phyloP scores from a whole-genome alignment of 805 yeast species.

The Saccharomycopsis oosterbeekiorum region DNA sequence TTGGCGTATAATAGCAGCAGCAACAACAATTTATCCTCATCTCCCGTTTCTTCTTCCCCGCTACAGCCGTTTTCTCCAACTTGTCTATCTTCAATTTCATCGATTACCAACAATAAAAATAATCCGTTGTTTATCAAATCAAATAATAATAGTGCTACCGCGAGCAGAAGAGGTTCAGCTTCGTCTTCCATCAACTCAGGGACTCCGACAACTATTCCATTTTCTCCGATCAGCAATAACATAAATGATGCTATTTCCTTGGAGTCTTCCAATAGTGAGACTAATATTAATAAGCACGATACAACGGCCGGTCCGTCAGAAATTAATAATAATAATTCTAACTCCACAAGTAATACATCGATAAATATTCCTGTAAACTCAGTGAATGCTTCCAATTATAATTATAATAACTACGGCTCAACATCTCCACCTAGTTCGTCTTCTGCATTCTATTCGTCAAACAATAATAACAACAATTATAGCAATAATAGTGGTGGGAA shows the following conservation, averaged over 20 bases:
- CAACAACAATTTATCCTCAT: background rate
- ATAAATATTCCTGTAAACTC: slow-evolving; percentile 1
- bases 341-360: background rate
- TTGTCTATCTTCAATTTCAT: background rate
- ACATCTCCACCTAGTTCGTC: slow-evolving; percentile 13
- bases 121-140: background rate
- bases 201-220: background rate
- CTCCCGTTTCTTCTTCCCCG: background rate
- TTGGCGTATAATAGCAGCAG: background rate
- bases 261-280: background rate
- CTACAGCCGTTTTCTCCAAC: background rate
- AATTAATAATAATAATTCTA: background rate
- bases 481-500: background rate
- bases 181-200: background rate
- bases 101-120: background rate
- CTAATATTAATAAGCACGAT: background rate
- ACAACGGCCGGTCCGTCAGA: background rate
- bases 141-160: background rate
- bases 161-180: background rate
- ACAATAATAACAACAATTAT: background rate
- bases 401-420: slow-evolving; percentile 10
- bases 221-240: background rate
- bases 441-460: background rate
- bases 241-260: background rate
- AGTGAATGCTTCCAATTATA: slow-evolving; percentile 5